Evolutionary conservation across 306 rosid genomes (phyloP), one percentile per base, ranked within the genome.

Genomic region (Ceratonia siliqua): DNA sequence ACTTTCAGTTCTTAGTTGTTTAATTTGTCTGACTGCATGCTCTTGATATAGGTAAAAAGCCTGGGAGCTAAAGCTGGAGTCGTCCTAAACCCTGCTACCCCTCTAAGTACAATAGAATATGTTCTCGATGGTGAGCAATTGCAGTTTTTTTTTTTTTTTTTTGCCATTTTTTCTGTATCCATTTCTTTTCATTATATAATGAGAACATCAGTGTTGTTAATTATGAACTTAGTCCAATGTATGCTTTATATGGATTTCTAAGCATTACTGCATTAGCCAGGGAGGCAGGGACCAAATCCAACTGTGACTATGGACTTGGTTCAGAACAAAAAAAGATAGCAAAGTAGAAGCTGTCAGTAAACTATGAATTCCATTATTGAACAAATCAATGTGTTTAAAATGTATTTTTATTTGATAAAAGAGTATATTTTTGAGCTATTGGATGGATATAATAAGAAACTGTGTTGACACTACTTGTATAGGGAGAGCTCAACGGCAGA

Each of bases 1-100:
- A 32, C 24, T n/a, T 78, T 57, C 8, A 42, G 22, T 21, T 39
- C 41, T n/a, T 46, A 36, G 50, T 20, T 9, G 8, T 48, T n/a
- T n/a, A n/a, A 70, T 56, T 2, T 13, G 62, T 66, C 28, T 78
- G 54, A 46, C 35, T 24, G 27, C 17, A 53, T 72, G 68, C 78
- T 75, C 66, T 63, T 82, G 59, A 66, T 85, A 63, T 76, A 95
- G 99, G 85, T 95, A 64, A 95, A 95, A 85, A 74, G 94, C 82
- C 79, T 95, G 82, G 99, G 99, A 85, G 98, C 96, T 79, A 95
- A 95, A 85, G 98, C 98, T 81, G 99, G 99, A 86, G 99, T 95
- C 77, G 99, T 92, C 77, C 76, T 95, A 35, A 95, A 95, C 84
- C 99, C 99, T 7, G 99, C 75, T 25, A 95, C 99, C 71, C 91